phyloP scores from a whole-genome alignment of 768 basidiomycete genomes.

The Auriscalpium microsporum region DNA sequence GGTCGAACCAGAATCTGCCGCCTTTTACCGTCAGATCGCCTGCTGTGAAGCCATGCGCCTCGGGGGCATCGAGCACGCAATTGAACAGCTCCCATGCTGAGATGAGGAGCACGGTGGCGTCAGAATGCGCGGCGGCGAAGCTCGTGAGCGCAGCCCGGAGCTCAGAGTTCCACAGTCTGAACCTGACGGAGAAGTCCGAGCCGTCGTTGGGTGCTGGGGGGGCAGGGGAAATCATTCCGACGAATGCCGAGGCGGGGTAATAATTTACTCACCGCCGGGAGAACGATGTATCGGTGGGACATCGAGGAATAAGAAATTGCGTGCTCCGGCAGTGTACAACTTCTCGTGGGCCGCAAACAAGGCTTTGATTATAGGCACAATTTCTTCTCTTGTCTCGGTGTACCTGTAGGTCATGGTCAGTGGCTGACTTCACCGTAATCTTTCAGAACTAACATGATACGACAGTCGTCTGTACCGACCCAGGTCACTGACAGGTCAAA shows the following conservation, averaged over 20 bases:
- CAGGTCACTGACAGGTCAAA: slow-evolving; percentile 36
- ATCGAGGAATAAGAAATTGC: slow-evolving; percentile 49
- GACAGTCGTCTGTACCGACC: slow-evolving; percentile 54
- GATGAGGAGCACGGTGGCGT: slow-evolving; percentile 19
- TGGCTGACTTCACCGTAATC: slow-evolving; percentile 1
- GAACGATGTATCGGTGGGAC: slow-evolving; percentile 41
- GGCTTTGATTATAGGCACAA: slow-evolving; percentile 8
- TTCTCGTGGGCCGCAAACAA: slow-evolving; percentile 38
- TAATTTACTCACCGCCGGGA: slow-evolving; percentile 25
- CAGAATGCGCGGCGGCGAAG: slow-evolving; percentile 17
- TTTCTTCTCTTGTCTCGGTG: slow-evolving; percentile 4
- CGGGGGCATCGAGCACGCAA: slow-evolving; percentile 19
- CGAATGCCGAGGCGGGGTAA: not conserved
- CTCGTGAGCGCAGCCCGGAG: slow-evolving; percentile 3
- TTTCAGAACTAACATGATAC: slow-evolving; percentile 6
- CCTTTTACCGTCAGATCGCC: slow-evolving; percentile 1
- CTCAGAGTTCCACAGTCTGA: slow-evolving; percentile 9
- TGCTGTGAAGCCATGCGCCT: slow-evolving; percentile 11
- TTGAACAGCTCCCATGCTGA: slow-evolving; percentile 18
- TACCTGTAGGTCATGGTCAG: not conserved
- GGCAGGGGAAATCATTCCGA: not conserved
- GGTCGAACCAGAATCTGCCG: slow-evolving; percentile 13
- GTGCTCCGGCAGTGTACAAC: slow-evolving; percentile 36
- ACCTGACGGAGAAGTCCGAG: slow-evolving; percentile 6
- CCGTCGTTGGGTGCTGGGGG: not conserved